These are phyloP conservation scores for Hibiscus tridactylites DNA, from an alignment of 345 rosid species.

Conservation along the genomic window DNA sequence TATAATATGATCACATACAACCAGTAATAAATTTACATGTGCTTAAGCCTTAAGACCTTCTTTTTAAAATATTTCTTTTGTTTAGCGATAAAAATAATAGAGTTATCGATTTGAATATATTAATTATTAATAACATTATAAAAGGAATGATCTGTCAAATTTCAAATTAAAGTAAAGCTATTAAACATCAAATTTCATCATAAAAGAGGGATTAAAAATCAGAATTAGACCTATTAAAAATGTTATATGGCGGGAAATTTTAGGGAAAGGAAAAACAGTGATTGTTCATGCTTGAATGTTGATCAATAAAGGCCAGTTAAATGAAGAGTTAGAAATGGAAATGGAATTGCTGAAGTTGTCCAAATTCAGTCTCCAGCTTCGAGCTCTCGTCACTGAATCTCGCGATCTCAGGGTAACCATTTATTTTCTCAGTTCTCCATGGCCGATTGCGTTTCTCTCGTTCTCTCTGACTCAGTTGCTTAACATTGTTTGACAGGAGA, in stretches of 20 bases:
- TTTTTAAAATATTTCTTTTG: too few relatives aligned
- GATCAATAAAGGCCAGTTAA: background rate
- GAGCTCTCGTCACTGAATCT: slow-evolving; percentile 48
- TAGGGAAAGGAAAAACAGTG: background rate
- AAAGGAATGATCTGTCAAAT: too few relatives aligned
- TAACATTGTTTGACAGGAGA: slow-evolving; percentile 28
- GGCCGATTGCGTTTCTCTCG: background rate
- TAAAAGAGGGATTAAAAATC: too few relatives aligned
- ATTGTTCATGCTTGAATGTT: background rate
- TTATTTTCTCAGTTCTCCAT: background rate
- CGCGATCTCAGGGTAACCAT: slow-evolving; percentile 51
- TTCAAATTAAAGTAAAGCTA: too few relatives aligned
- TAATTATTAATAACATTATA: too few relatives aligned
- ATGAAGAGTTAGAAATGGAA: slow-evolving; percentile 14
- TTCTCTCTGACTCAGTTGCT: background rate
- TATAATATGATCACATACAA: too few relatives aligned
- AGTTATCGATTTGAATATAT: too few relatives aligned
- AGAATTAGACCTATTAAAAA: background rate
- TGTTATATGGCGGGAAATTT: background rate
- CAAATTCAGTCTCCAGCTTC: slow-evolving; percentile 76
- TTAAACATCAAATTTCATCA: too few relatives aligned
- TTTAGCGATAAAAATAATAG: too few relatives aligned
- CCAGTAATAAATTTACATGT: too few relatives aligned
- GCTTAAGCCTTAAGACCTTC: too few relatives aligned
- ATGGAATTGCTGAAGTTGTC: slow-evolving; percentile 83